phyloP scores from a whole-genome alignment of 2,329 filamentous ascomycete species.

The Dactylellina sp. region DNA sequence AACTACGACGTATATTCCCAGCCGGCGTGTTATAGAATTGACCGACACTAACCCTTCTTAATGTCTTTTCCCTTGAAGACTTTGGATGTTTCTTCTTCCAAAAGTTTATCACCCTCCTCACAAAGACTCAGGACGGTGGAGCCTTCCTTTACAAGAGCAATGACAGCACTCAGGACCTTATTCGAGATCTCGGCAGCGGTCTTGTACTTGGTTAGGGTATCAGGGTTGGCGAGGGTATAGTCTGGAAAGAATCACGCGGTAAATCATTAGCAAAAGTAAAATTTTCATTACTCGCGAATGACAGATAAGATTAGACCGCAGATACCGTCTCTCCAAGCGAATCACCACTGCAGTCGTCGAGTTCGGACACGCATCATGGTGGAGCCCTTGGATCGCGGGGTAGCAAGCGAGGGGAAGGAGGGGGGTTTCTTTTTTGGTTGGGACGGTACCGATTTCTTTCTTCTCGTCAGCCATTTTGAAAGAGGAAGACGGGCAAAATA shows the following conservation, averaged over 20 bases:
- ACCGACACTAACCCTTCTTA: slow-evolving; percentile 76
- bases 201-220: slow-evolving; percentile 99
- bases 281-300: background rate
- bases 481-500: background rate
- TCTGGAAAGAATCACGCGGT: slow-evolving; percentile 68
- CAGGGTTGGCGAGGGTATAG: slow-evolving; percentile 88
- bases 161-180: slow-evolving; percentile 87
- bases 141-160: slow-evolving; percentile 70
- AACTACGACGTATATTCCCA: background rate
- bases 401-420: slow-evolving; percentile 41
- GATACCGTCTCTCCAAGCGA: slow-evolving; percentile 32
- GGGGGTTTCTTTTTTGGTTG: slow-evolving; percentile 8
- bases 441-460: slow-evolving; percentile 54
- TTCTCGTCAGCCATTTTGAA: slow-evolving; percentile 55
- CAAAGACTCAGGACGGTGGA: slow-evolving; percentile 91
- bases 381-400: slow-evolving; percentile 61
- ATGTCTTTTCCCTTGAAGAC: slow-evolving; percentile 99
- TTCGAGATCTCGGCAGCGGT: slow-evolving; percentile 93
- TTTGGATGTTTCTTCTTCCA: slow-evolving; percentile 92
- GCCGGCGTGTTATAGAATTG: background rate
- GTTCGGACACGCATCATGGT: slow-evolving; percentile 56
- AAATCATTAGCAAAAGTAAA: slow-evolving; percentile 27
- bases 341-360: slow-evolving; percentile 20
- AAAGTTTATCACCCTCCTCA: slow-evolving; percentile 92
- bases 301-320: background rate